phyloP scores from a whole-genome alignment of 495 filamentous ascomycete species.

The Talaromyces wortmannii region DNA sequence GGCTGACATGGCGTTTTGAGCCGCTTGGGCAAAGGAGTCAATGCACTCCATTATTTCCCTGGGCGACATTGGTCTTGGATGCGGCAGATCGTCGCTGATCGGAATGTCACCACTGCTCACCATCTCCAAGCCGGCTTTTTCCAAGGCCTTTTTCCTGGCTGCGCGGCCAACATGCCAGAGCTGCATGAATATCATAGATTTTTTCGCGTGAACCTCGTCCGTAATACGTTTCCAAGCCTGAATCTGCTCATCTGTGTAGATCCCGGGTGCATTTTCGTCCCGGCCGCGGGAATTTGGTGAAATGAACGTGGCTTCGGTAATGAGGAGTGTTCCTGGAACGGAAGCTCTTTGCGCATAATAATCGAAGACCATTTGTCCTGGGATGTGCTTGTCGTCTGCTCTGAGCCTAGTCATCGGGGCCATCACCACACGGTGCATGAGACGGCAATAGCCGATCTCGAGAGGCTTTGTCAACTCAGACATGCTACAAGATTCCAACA shows the following conservation, averaged over 20 bases:
- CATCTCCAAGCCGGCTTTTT: slow-evolving; percentile 24
- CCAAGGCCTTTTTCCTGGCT: too few species aligned
- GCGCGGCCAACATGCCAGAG: slow-evolving; percentile 62
- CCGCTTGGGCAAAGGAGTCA: slow-evolving; percentile 50
- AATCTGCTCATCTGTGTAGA: slow-evolving; percentile 56
- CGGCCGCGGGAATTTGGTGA: slow-evolving; percentile 39
- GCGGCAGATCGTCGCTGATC: slow-evolving; percentile 21
- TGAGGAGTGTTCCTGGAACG: slow-evolving; percentile 41
- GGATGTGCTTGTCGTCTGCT: slow-evolving; percentile 18
- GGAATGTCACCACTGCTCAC: slow-evolving; percentile 41
- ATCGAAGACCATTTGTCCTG: slow-evolving; percentile 26
- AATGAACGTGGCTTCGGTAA: slow-evolving; percentile 60
- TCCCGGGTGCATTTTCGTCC: slow-evolving; percentile 52
- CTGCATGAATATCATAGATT: slow-evolving; percentile 57
- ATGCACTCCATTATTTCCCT: slow-evolving; percentile 54
- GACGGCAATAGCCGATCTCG: slow-evolving; percentile 32
- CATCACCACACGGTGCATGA: slow-evolving; percentile 43
- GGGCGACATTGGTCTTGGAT: slow-evolving; percentile 42
- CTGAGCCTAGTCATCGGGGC: slow-evolving; percentile 50
- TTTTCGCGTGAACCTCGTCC: slow-evolving; percentile 57
- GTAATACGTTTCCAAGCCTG: slow-evolving; percentile 55
- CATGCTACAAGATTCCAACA: too few species aligned
- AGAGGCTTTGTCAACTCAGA: too few species aligned
- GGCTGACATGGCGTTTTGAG: slow-evolving; percentile 61
- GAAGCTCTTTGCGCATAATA: slow-evolving; percentile 48